phyloP scores from a whole-genome alignment of 176 grass and related monocot species.

The Juncus inflexus region DNA sequence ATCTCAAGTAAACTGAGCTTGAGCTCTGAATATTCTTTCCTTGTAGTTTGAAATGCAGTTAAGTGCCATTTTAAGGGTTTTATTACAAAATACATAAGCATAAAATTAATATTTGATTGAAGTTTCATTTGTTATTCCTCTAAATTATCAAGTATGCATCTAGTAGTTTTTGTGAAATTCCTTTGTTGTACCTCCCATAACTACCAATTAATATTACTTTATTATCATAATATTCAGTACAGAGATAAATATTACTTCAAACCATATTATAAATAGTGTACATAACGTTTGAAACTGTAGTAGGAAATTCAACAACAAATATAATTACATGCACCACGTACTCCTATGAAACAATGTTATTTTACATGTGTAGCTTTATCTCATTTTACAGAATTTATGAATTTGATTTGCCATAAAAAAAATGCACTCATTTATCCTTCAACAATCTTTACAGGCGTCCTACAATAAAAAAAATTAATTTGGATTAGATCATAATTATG shows the following conservation, averaged over 20 bases:
- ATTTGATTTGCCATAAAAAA: conserved; percentile 6
- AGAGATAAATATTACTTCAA: too few species aligned
- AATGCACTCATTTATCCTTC: conserved; percentile 66
- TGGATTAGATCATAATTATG: neutral
- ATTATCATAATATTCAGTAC: too few species aligned
- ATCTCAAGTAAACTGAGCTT: neutral
- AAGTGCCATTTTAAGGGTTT: too few species aligned
- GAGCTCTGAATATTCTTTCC: conserved; percentile 5
- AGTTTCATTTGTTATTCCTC: conserved; percentile 12
- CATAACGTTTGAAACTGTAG: too few species aligned
- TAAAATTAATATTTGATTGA: too few species aligned
- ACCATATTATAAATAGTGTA: too few species aligned
- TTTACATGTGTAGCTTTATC: conserved; percentile 10
- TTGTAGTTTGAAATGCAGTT: too few species aligned
- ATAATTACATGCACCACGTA: neutral
- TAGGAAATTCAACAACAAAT: too few species aligned
- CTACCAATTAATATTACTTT: too few species aligned
- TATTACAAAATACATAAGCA: too few species aligned
- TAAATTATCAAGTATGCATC: neutral
- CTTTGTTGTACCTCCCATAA: too few species aligned
- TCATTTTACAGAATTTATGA: conserved; percentile 1
- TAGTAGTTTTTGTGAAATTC: too few species aligned
- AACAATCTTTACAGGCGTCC: conserved; percentile 73
- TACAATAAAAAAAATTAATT: conserved; percentile 32
- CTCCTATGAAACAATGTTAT: conserved; percentile 17